phyloP scores from a whole-genome alignment of 257 asterid species.

The Plectranthus barbatus region DNA sequence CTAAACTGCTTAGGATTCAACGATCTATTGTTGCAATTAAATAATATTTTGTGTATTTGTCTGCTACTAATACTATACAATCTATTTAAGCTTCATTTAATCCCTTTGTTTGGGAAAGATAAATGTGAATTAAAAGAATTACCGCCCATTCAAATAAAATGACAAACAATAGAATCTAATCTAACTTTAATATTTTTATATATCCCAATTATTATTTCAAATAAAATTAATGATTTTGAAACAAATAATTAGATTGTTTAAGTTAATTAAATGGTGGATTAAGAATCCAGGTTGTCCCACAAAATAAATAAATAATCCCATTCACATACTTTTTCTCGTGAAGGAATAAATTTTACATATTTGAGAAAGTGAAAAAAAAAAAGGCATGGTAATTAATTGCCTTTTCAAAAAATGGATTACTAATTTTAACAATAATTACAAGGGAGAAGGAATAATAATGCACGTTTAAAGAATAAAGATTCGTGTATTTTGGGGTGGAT shows the following conservation, averaged over 20 bases:
- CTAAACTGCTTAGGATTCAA: conserved; percentile 17
- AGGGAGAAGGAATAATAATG: neutral
- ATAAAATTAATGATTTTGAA: neutral
- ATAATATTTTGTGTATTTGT: conserved; percentile 6
- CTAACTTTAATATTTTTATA: neutral
- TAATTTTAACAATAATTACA: too few relatives aligned
- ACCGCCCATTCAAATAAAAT: conserved; percentile 13
- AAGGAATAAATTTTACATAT: too few relatives aligned
- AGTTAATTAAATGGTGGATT: neutral
- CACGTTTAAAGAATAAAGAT: too few relatives aligned
- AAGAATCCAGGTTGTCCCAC: neutral
- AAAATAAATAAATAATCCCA: too few relatives aligned
- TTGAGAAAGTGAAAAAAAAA: too few relatives aligned
- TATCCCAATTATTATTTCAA: neutral
- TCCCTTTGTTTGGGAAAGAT: conserved; percentile 4
- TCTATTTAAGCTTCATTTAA: neutral
- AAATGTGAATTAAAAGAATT: conserved; percentile 7
- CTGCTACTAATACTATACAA: neutral
- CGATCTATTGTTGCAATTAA: conserved; percentile 14
- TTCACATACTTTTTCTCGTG: too few relatives aligned
- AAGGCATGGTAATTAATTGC: too few relatives aligned
- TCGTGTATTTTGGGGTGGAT: neutral
- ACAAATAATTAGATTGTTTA: too few relatives aligned
- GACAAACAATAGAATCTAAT: conserved; percentile 5
- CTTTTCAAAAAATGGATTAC: too few relatives aligned